Evolutionary conservation across 129 eudicot species (phyloP).

Genomic region (Centrapalus pauciflorus): DNA sequence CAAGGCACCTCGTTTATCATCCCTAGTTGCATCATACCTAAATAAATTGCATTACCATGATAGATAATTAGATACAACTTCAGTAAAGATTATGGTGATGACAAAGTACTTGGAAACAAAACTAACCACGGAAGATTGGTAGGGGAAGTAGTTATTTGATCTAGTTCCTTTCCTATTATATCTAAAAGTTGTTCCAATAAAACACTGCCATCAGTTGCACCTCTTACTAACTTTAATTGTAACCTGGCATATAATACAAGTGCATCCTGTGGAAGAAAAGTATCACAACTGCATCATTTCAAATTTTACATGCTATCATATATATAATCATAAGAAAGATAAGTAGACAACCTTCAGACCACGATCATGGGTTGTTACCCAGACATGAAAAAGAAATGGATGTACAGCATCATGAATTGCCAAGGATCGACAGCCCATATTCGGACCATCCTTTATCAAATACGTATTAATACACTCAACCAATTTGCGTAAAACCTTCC

Average conservation of each 20-base stretch:
- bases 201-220: constrained; percentile 53
- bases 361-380: constrained; percentile 71
- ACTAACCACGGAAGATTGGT: constrained; percentile 46
- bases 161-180: constrained; percentile 71
- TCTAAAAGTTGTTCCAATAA: constrained; percentile 76
- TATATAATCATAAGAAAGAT: neutral
- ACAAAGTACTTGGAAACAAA: constrained; percentile 12
- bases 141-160: constrained; percentile 51
- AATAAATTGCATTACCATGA: constrained; percentile 14
- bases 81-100: constrained; percentile 4
- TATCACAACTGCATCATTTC: neutral
- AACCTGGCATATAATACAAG: constrained; percentile 69
- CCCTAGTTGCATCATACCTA: constrained; percentile 68
- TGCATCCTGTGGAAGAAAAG: constrained; percentile 51
- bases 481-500: constrained; percentile 68
- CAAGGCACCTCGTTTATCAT: constrained; percentile 65
- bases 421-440: constrained; percentile 61
- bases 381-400: constrained; percentile 60
- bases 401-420: constrained; percentile 78
- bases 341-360: constrained; percentile 57
- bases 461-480: constrained; percentile 79
- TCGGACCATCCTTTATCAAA: constrained; percentile 86
- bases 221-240: constrained; percentile 75
- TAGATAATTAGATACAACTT: neutral
- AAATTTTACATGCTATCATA: constrained; percentile 2